Evolutionary conservation across 169 alveolate genomes (phyloP).

Genomic region (Plasmodium relictum): DNA sequence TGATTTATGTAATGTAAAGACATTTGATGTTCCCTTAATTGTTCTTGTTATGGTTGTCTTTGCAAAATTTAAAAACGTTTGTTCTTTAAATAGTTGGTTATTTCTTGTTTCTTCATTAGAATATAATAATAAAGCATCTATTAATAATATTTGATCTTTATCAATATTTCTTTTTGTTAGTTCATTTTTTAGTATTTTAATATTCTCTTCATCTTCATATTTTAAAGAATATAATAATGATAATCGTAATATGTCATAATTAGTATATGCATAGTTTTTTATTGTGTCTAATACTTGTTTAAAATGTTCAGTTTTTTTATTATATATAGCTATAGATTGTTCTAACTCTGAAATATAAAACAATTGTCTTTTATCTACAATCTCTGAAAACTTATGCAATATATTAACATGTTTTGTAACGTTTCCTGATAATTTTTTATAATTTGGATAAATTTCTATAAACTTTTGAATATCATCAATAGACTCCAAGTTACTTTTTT

Average conservation of each 20-base stretch:
- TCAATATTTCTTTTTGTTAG: slow-evolving; percentile 51
- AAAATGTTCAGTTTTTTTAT: slow-evolving; percentile 88
- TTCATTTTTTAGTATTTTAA: slow-evolving; percentile 35
- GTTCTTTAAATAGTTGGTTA: slow-evolving; percentile 89
- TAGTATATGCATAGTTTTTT: slow-evolving; percentile 82
- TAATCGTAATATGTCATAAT: slow-evolving; percentile 90
- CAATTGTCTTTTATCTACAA: slow-evolving; percentile 89
- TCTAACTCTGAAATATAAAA: slow-evolving; percentile 91
- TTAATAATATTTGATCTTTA: slow-evolving; percentile 83
- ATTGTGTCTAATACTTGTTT: slow-evolving; percentile 87
- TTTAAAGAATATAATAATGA: slow-evolving; percentile 90
- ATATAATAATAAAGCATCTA: slow-evolving; percentile 89
- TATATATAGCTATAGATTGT: slow-evolving; percentile 91
- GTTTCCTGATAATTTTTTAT: slow-evolving; percentile 89
- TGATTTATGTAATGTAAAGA: slow-evolving; percentile 92
- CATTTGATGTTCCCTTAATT: slow-evolving; percentile 88
- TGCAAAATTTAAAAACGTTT: slow-evolving; percentile 88
- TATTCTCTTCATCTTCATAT: slow-evolving; percentile 90
- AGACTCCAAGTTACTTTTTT: slow-evolving; percentile 84
- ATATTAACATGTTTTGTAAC: slow-evolving; percentile 93
- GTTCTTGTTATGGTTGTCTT: slow-evolving; percentile 87
- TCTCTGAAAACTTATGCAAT: slow-evolving; percentile 89
- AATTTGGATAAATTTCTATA: slow-evolving; percentile 92
- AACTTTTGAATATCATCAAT: slow-evolving; percentile 93
- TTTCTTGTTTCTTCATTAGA: slow-evolving; percentile 89